phyloP scores from a whole-genome alignment of 2,329 filamentous ascomycete species.

The Botrytis byssoidea region DNA sequence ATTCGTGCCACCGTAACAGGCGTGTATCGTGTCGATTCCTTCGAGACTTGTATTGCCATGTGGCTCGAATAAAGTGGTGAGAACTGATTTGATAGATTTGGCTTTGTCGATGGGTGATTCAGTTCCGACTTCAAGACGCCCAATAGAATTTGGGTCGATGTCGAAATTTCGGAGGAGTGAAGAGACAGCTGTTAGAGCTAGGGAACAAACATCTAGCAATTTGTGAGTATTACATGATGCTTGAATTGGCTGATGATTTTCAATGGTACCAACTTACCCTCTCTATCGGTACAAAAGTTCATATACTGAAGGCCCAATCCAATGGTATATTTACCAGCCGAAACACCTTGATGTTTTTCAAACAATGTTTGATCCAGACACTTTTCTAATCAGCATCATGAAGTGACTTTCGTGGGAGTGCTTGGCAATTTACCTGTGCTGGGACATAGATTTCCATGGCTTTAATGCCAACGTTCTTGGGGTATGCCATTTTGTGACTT shows the following conservation, averaged over 20 bases:
- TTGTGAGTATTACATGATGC: neutral
- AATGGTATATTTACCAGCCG: conserved; percentile 83
- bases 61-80: conserved; percentile 76
- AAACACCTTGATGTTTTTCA: conserved; percentile 82
- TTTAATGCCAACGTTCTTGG: conserved; percentile 88
- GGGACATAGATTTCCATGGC: conserved; percentile 89
- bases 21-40: conserved; percentile 79
- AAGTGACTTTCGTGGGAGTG: neutral
- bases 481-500: conserved; percentile 49
- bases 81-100: conserved; percentile 83
- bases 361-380: conserved; percentile 82
- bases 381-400: conserved; percentile 44
- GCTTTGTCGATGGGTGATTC: conserved; percentile 87
- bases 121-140: conserved; percentile 79
- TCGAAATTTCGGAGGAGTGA: conserved; percentile 80
- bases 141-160: conserved; percentile 74
- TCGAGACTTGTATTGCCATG: conserved; percentile 76
- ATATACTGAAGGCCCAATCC: conserved; percentile 88
- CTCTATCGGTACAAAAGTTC: conserved; percentile 86
- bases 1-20: conserved; percentile 84
- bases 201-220: conserved; percentile 82
- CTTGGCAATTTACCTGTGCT: conserved; percentile 63
- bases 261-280: conserved; percentile 56
- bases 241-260: neutral
- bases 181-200: conserved; percentile 73